Conservation (phyloP, 305 asterid genomes). For the Solanum aculeatissimum region DNA sequence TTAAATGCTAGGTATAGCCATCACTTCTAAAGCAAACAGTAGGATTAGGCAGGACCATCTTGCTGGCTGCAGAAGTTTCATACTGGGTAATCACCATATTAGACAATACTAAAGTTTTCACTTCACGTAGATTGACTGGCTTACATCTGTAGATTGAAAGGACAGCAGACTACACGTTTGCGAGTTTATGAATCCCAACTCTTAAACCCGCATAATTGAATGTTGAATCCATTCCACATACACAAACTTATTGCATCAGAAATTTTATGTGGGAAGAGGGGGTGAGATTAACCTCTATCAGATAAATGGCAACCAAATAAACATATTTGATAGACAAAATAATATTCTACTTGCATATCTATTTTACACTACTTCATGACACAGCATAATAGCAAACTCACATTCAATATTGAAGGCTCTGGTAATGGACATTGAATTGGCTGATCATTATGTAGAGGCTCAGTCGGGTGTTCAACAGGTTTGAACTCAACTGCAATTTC, state of each 20-base stretch:
- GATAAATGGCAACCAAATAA: background rate
- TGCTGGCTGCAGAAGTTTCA: background rate
- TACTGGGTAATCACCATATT: background rate
- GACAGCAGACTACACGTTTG: background rate
- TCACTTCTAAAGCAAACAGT: background rate
- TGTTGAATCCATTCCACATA: background rate
- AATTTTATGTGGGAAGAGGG: background rate
- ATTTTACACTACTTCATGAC: background rate
- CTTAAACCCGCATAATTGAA: background rate
- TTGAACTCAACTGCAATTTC: conserved; percentile 70
- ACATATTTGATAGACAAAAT: background rate
- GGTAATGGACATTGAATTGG: conserved; percentile 86
- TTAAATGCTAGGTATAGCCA: background rate
- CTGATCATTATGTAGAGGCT: conserved; percentile 73
- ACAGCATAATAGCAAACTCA: conserved; percentile 18
- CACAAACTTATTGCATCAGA: background rate
- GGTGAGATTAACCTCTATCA: background rate
- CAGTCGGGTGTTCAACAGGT: conserved; percentile 73
- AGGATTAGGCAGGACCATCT: background rate
- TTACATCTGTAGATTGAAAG: background rate
- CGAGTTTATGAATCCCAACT: background rate
- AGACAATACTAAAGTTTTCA: background rate
- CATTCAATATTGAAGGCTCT: conserved; percentile 83
- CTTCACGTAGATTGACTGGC: background rate
- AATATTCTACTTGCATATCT: background rate